Percentiles rank a stretch among this genome's conserved stretches.
These are phyloP conservation scores for Phytophthora cactorum DNA, from an alignment of 352 stramenopile species.

Conservation along the genomic window DNA sequence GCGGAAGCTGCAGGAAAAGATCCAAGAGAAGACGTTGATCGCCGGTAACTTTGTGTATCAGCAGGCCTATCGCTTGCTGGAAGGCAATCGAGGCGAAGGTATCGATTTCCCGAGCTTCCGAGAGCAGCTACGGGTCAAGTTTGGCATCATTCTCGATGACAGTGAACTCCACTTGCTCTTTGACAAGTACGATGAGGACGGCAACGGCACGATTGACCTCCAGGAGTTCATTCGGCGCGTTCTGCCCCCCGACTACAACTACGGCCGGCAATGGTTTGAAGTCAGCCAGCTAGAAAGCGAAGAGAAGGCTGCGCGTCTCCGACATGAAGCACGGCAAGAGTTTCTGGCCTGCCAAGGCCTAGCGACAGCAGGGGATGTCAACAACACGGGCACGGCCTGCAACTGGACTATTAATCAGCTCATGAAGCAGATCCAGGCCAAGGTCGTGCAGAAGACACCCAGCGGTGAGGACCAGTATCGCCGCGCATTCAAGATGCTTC, in stretches of 20 bases:
- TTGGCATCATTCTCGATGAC: conserved; percentile 82
- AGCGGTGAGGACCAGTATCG: conserved; percentile 81
- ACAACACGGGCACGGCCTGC: conserved; percentile 53
- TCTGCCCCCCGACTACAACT: conserved; percentile 79
- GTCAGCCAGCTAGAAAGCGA: conserved; percentile 75
- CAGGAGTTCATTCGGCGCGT: conserved; percentile 86
- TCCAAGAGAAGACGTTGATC: conserved; percentile 87
- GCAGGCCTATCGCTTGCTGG: conserved; percentile 83
- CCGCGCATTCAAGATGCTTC: conserved; percentile 83
- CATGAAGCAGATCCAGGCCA: conserved; percentile 77
- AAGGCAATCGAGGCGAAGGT: conserved; percentile 71
- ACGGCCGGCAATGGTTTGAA: conserved; percentile 78
- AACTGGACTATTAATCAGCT: conserved; percentile 74
- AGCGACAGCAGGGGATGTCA: conserved; percentile 33
- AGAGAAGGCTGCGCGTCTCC: conserved; percentile 56
- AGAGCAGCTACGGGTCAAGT: conserved; percentile 79
- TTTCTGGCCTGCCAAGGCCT: conserved; percentile 45
- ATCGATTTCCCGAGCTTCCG: conserved; percentile 83
- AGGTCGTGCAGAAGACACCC: conserved; percentile 80
- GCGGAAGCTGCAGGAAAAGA: conserved; percentile 85
- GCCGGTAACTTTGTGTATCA: conserved; percentile 88
- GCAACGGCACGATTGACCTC: conserved; percentile 82
- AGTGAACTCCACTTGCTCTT: conserved; percentile 78
- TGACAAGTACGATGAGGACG: conserved; percentile 86
- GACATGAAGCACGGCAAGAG: conserved; percentile 65